Conservation (phyloP, 2,329 filamentous ascomycete species). For the Hymenotorrendiella dingleyae region DNA sequence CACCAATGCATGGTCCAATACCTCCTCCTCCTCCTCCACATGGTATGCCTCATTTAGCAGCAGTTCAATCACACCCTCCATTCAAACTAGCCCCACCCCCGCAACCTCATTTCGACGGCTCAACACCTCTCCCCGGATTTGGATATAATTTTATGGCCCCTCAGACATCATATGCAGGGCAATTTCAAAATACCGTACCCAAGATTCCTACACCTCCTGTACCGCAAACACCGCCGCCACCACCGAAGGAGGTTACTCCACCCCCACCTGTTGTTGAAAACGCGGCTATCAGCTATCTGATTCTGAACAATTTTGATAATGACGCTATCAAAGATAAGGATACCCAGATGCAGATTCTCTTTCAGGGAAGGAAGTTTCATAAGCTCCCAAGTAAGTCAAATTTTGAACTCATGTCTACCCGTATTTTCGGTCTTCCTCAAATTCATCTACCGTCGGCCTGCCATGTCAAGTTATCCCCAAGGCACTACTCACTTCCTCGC, state of each 20-base stretch:
- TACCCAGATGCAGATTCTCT: conserved; percentile 49
- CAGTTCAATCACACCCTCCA: conserved; percentile 9
- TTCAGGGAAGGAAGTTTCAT: conserved; percentile 40
- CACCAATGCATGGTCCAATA: conserved; percentile 13
- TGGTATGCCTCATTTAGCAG: conserved; percentile 1
- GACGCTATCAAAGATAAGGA: conserved; percentile 44
- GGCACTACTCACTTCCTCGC: not conserved
- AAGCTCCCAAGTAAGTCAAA: conserved; percentile 41
- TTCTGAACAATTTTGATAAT: conserved; percentile 52
- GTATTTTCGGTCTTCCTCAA: not conserved
- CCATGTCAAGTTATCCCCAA: too few relatives aligned
- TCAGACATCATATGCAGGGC: not conserved
- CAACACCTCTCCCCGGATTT: conserved; percentile 31
- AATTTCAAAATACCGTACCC: not conserved
- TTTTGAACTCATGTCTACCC: not conserved
- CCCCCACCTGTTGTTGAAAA: conserved; percentile 37
- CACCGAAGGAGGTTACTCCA: conserved; percentile 12
- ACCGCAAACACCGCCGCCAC: conserved; percentile 17
- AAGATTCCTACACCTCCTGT: conserved; percentile 11
- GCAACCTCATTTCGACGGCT: conserved; percentile 25
- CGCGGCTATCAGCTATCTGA: conserved; percentile 50
- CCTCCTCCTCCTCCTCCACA: conserved; percentile 16
- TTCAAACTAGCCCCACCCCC: conserved; percentile 8
- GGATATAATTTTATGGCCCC: conserved; percentile 16
- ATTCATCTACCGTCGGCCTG: too few relatives aligned